These are phyloP conservation scores for Talaromyces sp. DNA, from an alignment of 2,329 filamentous ascomycete species.

Conservation along the genomic window DNA sequence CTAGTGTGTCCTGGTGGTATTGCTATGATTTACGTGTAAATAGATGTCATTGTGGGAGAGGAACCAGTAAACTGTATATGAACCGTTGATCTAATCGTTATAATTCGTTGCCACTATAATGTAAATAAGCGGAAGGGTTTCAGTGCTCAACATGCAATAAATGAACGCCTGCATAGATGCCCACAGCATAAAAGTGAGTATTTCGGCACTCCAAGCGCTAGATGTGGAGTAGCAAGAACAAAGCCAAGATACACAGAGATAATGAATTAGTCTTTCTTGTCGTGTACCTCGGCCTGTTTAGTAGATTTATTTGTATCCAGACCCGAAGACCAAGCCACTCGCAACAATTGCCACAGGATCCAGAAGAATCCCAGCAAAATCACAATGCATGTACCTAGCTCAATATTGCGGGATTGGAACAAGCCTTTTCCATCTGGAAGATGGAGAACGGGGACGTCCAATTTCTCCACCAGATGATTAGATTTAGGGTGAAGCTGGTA, in stretches of 20 bases:
- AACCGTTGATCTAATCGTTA: too few relatives aligned
- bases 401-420: slow-evolving; percentile 43
- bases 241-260: not conserved
- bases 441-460: slow-evolving; percentile 69
- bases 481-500: slow-evolving; percentile 71
- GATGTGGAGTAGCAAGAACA: not conserved
- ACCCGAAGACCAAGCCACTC: slow-evolving; percentile 31
- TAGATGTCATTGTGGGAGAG: not conserved
- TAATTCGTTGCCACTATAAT: too few relatives aligned
- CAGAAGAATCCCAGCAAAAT: slow-evolving; percentile 70
- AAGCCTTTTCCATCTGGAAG: slow-evolving; percentile 52
- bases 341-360: slow-evolving; percentile 63
- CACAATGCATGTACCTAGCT: slow-evolving; percentile 59
- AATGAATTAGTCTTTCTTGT: slow-evolving; percentile 31
- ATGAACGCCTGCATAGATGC: not conserved
- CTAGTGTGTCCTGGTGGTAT: slow-evolving; percentile 4
- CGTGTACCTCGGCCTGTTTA: slow-evolving; percentile 11
- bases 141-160: too few relatives aligned
- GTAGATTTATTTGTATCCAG: slow-evolving; percentile 10
- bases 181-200: not conserved
- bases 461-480: slow-evolving; percentile 52
- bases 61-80: too few relatives aligned
- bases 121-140: too few relatives aligned
- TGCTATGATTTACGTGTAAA: not conserved
- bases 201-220: not conserved